These are phyloP conservation scores for Nakaseomyces sp. DNA, from an alignment of 1,139 yeast genomes.

Conservation along the genomic window DNA sequence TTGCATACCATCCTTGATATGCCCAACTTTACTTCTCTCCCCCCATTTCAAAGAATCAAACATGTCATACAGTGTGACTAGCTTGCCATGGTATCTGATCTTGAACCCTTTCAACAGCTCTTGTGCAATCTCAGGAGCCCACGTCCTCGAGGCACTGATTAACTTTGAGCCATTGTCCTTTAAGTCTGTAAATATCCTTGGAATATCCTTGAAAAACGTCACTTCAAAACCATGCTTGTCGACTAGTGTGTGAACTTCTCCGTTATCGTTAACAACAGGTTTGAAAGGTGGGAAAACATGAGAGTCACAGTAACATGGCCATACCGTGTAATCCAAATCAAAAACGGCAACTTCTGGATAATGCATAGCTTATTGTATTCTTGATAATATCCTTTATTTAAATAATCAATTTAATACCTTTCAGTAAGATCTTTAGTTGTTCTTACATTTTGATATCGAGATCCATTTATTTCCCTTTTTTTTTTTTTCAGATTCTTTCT, in stretches of 20 bases:
- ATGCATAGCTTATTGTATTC: too few species aligned
- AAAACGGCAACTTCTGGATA: conserved; percentile 55
- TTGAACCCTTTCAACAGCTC: conserved; percentile 39
- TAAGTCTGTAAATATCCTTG: conserved; percentile 42
- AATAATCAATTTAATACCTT: too few species aligned
- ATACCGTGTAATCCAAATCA: conserved; percentile 55
- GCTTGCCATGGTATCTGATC: conserved; percentile 32
- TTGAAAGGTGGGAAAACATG: conserved; percentile 43
- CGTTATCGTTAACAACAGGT: conserved; percentile 20
- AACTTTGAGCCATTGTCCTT: conserved; percentile 37
- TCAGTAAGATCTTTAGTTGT: too few species aligned
- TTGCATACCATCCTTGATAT: conserved; percentile 37
- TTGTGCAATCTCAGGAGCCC: conserved; percentile 48
- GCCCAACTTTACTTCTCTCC: conserved; percentile 45
- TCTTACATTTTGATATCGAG: too few species aligned
- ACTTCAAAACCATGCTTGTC: conserved; percentile 43
- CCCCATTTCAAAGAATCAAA: conserved; percentile 55
- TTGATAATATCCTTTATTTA: too few species aligned
- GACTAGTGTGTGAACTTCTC: conserved; percentile 28
- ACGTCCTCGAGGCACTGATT: conserved; percentile 54
- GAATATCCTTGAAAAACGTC: conserved; percentile 45
- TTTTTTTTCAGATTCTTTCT: too few species aligned
- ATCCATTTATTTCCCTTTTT: too few species aligned
- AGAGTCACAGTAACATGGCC: conserved; percentile 51
- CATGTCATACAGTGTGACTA: conserved; percentile 20